Base-by-base conservation (phyloP, 2,329 filamentous ascomycete species). In the Drechslerella dactyloides region DNA sequence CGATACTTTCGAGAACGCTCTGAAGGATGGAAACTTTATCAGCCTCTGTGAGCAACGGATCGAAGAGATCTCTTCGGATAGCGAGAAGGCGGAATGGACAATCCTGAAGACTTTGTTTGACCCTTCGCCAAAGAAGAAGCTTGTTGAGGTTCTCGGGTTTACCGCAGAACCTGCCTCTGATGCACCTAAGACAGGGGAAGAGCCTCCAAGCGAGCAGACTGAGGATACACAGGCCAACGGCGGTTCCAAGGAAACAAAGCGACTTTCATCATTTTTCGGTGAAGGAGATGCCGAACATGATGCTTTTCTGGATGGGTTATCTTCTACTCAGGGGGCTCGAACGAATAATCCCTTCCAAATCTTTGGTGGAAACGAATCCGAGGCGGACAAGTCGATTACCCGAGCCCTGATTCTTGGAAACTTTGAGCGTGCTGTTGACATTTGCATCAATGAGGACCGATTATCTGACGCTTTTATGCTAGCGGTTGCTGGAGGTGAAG, bases 391-490 rank as follows among this genome's bases (percentile, higher is more conserved):
- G 80, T 84, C 86, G 65, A 93, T 99, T 74, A 97, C 94, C 2
- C 89, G 87, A 76, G 90, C 93, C 33, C 81, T 99, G 68, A 90
- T 97, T 82, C 84, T 97, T 8, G 94, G 94, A 6, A 86, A 96
- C 74, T 99, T 99, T 77, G 87, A 93, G 65, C 90, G 90, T 78
- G 94, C 94, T 17, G 88, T 96, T 66, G 90, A 96, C 64, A 86
- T 96, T 57, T 96, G 92, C 76, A 82, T 99, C 15, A 88, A 90
- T 77, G 91, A 97, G 79, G 88, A 96, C 75, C 88, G 93, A 59
- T 87, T 97, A 79, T 94, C 94, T 0, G 94, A 99, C 81, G 94
- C 94, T 42, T 96, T 99, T 81, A 91, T 99, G 83, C 93, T 99
- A 78, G 94, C 96, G 52, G 96, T 97, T 77, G 97, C 93, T 77